Conservation (phyloP, 805 yeast genomes). For the Wickerhamomyces silvicola region DNA sequence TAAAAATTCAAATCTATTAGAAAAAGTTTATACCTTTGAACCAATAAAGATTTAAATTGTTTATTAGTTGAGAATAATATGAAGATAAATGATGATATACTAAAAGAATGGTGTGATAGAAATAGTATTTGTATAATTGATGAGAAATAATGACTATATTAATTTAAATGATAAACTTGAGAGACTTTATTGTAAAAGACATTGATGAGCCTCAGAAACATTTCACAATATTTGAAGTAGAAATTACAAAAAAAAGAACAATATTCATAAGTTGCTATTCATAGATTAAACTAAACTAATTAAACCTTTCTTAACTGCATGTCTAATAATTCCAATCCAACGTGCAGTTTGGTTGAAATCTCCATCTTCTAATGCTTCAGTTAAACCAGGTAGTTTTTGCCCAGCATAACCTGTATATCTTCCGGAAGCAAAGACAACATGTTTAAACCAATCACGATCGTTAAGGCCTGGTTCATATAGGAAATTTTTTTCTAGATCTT, state of each 20-base stretch:
- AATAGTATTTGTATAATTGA: slow-evolving; percentile 19
- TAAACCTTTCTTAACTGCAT: slow-evolving; percentile 4
- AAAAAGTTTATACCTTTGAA: slow-evolving; percentile 19
- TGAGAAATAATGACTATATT: slow-evolving; percentile 1
- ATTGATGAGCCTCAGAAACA: background rate
- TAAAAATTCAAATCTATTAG: slow-evolving; percentile 7
- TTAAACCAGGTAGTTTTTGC: slow-evolving; percentile 44
- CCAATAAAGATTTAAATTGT: slow-evolving; percentile 12
- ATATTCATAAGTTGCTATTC: too few species aligned
- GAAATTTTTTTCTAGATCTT: slow-evolving; percentile 39
- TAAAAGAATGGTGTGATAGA: slow-evolving; percentile 21
- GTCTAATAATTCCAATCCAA: slow-evolving; percentile 22
- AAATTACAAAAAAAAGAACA: too few species aligned
- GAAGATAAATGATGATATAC: slow-evolving; percentile 6
- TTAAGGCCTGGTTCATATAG: slow-evolving; percentile 39
- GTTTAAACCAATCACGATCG: slow-evolving; percentile 48
- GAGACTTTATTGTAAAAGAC: background rate
- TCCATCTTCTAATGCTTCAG: slow-evolving; percentile 45
- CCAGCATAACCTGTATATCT: slow-evolving; percentile 53
- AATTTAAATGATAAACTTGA: background rate
- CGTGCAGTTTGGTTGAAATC: slow-evolving; percentile 26
- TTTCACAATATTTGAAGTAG: too few species aligned
- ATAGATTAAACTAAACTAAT: slow-evolving; percentile 1
- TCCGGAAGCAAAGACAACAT: slow-evolving; percentile 46
- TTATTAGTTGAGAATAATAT: slow-evolving; percentile 3